Conservation (phyloP, 257 asterid genomes). For the Schizonepeta tenuifolia region DNA sequence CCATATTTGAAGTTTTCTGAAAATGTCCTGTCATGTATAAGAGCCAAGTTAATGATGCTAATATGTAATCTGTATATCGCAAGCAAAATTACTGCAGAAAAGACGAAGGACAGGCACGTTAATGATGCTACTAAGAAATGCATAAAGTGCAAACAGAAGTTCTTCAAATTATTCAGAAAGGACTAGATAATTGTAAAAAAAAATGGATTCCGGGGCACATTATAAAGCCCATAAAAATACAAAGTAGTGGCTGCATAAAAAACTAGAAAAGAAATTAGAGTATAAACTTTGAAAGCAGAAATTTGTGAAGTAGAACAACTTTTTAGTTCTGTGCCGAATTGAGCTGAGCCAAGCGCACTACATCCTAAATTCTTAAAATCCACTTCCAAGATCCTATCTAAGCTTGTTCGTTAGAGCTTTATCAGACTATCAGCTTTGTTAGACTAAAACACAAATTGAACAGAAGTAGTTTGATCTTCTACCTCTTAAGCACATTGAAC, state of each 20-base stretch:
- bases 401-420: not conserved
- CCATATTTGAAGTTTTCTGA: constrained; percentile 88
- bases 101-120: not conserved
- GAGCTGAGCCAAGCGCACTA: not conserved
- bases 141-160: not conserved
- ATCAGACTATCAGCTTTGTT: not conserved
- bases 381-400: not conserved
- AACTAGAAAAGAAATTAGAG: not conserved
- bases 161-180: not conserved
- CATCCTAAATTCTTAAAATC: not conserved
- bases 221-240: not conserved
- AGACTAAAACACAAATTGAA: not conserved
- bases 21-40: constrained; percentile 76
- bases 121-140: not conserved
- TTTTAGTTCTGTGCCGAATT: not conserved
- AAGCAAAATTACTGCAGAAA: not conserved
- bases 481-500: not conserved
- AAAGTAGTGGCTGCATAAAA: not conserved
- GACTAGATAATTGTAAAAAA: not conserved
- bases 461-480: not conserved
- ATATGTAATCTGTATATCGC: not conserved
- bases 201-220: not conserved
- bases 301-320: not conserved
- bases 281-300: not conserved
- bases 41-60: constrained; percentile 26